A percentile compares a stretch with the other conserved stretches of the same genome.
phyloP scores from a whole-genome alignment of 495 filamentous ascomycete species.

The Penicillium cinerascens region DNA sequence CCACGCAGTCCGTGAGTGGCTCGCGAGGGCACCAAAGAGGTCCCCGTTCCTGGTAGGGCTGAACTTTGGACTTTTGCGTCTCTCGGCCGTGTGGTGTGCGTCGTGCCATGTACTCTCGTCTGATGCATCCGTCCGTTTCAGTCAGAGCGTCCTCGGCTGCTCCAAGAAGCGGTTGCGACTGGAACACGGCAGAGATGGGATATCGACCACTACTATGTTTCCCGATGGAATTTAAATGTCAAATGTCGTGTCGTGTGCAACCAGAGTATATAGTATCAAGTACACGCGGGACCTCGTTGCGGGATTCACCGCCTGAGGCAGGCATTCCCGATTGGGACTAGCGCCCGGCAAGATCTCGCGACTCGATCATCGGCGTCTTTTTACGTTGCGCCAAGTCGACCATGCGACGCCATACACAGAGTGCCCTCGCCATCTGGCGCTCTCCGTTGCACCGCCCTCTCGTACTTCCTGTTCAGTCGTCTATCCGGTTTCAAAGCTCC shows the following conservation, averaged over 20 bases:
- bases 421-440: background rate
- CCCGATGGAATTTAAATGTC: background rate
- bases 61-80: no score
- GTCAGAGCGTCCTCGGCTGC: no score
- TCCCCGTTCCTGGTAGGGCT: no score
- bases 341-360: background rate
- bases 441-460: background rate
- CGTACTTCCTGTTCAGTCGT: background rate
- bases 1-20: no score
- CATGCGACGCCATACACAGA: constrained; percentile 4
- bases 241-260: background rate
- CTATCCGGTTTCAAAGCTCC: constrained; percentile 6
- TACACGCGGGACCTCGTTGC: no score
- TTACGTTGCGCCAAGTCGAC: background rate
- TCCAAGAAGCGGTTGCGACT: no score
- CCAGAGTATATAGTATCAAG: background rate
- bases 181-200: background rate
- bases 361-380: background rate
- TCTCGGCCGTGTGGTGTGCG: no score
- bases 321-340: background rate
- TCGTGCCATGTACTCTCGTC: no score
- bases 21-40: background rate
- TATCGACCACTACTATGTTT: background rate
- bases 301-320: background rate
- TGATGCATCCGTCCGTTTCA: no score